Base-by-base conservation (phyloP, 306 rosid genomes). In the Gynostemma pentaphyllum region DNA sequence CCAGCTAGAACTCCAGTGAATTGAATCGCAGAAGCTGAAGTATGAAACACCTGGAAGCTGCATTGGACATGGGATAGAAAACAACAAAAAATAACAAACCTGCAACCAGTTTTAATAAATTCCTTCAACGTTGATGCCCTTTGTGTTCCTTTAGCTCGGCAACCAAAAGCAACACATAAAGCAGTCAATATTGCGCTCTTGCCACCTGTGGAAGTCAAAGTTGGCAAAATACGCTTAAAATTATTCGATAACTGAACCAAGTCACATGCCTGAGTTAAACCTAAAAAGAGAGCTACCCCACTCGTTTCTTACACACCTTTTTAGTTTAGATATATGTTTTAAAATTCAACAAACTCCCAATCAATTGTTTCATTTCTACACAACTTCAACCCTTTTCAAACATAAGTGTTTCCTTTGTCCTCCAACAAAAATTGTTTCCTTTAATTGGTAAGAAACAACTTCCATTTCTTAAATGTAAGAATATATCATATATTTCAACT, bases 151-250 rank as follows among this genome's bases (percentile, higher is more conserved):
- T 78, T 86, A 23, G 96, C 95, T 71, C 96, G 90, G 72, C 88
- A 82, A 28, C 98, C 98, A 60, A 92, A 92, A 30, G 98, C 98
- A 62, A 92, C 81, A 59, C 95, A 84, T 46, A 92, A 47, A 28
- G 98, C 96, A 23, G 95, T 82, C 51, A 92, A 71, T 60, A 92
- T 76, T 6, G 98, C 98, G 70, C 98, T 92, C 81, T 86, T 92
- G 36, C 98, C 98, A 73, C 98, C 98, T 92, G 76, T 10, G 73
- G 53, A 61, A 16, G 40, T 40, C 79, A 70, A 5, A 55, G 29
- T 44, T 10, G 15, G 7, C 44, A 39, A 2, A 39, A 39, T 39
- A 39, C 11, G 11, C 15, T 55, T 72, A 45, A 55, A 37, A 69
- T 29, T 41, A 29, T 19, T 24, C 30, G 12, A 14, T 24, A 63